Conservation (phyloP, 805 yeast species). For the Phaffomyces antillensis region DNA sequence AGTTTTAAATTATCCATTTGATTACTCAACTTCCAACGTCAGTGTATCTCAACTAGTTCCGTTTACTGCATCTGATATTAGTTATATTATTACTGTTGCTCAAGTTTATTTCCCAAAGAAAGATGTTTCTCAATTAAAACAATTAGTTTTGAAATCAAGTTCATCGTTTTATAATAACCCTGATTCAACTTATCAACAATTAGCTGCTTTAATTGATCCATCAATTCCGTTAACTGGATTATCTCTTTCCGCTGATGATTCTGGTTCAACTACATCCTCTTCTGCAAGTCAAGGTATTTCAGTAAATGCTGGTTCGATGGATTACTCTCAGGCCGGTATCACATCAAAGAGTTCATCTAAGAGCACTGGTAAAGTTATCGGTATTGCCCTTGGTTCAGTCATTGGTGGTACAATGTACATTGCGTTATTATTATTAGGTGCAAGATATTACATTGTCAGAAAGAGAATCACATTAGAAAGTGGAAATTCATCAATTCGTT, state of each 20-base stretch:
- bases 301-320: conserved; percentile 24
- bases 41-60: conserved; percentile 71
- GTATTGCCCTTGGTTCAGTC: conserved; percentile 77
- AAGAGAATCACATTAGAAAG: conserved; percentile 13
- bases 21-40: conserved; percentile 33
- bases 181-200: conserved; percentile 43
- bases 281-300: conserved; percentile 7
- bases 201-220: conserved; percentile 68
- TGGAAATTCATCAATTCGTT: conserved; percentile 12
- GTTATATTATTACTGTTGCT: conserved; percentile 81
- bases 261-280: conserved; percentile 13
- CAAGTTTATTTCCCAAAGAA: conserved; percentile 70
- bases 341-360: neutral
- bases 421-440: conserved; percentile 47
- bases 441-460: conserved; percentile 38
- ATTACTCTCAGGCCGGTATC: conserved; percentile 22
- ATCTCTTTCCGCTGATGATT: conserved; percentile 3
- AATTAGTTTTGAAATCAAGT: conserved; percentile 38
- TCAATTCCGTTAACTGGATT: conserved; percentile 53
- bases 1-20: conserved; percentile 59
- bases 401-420: conserved; percentile 68
- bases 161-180: conserved; percentile 59
- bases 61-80: conserved; percentile 45
- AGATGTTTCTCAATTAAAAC: conserved; percentile 42
- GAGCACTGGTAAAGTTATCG: conserved; percentile 47